Evolutionary conservation across 2,329 filamentous ascomycete genomes (phyloP), one percentile per base, ranked within the genome.

Genomic region (Exophiala bonariae): DNA sequence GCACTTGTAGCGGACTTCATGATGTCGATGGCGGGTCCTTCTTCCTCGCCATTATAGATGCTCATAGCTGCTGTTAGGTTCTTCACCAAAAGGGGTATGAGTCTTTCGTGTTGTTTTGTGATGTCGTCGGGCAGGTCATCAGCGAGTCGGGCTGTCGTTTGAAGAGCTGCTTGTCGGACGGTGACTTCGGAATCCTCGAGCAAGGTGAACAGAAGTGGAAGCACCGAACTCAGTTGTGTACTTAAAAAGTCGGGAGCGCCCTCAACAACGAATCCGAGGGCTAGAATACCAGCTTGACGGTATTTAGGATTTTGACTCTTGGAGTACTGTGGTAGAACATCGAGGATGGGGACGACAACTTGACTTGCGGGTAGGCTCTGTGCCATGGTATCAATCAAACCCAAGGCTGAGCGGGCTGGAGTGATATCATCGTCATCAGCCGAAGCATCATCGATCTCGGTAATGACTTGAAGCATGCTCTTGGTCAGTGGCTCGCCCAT

Each of bases 231-330:
- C 54, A 97, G 81, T 71, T 99, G 93, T 16, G 91, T 96, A 55
- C 89, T 89, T 63, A 97, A 90, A 71, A 97, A 99, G 68, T 99
- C 93, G 13, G 93, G 93, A 22, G 93, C 92, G 60, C 93, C 93
- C 75, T 97, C 93, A 43, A 96, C 92, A 60, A 89, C 92, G 75
- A 92, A 95, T 50, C 92, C 92, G 4, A 99, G 80, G 39, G 92
- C 86, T 54, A 97, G 79, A 64, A 97, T 93, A 70, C 88, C 91
- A 44, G 92, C 91, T 70, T 92, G 87, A 50, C 92, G 85, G 72
- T 87, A 86, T 60, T 89, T 84, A 28, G 90, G 80, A 62, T 95
- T 80, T 50, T 78, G 71, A 63, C 82, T 85, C 59, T 80, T 80
- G 58, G 92, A 89, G 64, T 93, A 96, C 58, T 81, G 80, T 30